These are phyloP conservation scores for Russula emetica DNA, from an alignment of 768 basidiomycete genomes.

Conservation along the genomic window DNA sequence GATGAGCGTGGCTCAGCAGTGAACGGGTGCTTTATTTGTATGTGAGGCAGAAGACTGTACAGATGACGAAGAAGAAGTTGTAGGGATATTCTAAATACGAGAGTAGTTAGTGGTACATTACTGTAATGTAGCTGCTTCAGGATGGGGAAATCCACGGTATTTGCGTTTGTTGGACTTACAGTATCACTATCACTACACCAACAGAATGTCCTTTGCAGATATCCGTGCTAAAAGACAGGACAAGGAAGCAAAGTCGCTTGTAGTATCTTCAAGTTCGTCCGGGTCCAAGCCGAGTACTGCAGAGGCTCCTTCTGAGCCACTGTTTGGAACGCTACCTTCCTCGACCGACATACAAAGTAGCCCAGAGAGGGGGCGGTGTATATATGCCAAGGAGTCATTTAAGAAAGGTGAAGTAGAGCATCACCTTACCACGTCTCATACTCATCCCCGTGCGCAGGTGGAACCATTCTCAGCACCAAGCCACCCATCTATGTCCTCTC, in stretches of 20 bases:
- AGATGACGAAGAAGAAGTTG: background rate
- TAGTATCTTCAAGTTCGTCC: conserved; percentile 5
- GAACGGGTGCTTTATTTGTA: conserved; percentile 15
- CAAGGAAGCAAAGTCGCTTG: conserved; percentile 20
- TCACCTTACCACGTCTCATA: background rate
- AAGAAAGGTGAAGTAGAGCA: conserved; percentile 13
- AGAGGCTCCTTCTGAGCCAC: background rate
- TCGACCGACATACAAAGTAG: conserved; percentile 10
- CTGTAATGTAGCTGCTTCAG: background rate
- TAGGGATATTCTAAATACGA: conserved; percentile 11
- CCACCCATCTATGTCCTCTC: conserved; percentile 68
- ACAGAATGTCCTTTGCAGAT: conserved; percentile 21
- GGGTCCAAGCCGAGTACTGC: background rate
- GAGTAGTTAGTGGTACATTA: conserved; percentile 5
- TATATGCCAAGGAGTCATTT: conserved; percentile 28
- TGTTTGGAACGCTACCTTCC: conserved; percentile 21
- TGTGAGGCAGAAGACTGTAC: background rate
- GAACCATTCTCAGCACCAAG: conserved; percentile 49
- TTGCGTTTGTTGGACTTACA: no score
- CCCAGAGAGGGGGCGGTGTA: conserved; percentile 24
- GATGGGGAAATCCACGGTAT: no score
- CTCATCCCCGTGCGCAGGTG: conserved; percentile 42
- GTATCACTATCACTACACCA: background rate
- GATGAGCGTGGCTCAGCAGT: conserved; percentile 62
- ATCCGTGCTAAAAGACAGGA: conserved; percentile 17